Conservation (phyloP, 2,329 filamentous ascomycete species). For the Alternaria viburni region DNA sequence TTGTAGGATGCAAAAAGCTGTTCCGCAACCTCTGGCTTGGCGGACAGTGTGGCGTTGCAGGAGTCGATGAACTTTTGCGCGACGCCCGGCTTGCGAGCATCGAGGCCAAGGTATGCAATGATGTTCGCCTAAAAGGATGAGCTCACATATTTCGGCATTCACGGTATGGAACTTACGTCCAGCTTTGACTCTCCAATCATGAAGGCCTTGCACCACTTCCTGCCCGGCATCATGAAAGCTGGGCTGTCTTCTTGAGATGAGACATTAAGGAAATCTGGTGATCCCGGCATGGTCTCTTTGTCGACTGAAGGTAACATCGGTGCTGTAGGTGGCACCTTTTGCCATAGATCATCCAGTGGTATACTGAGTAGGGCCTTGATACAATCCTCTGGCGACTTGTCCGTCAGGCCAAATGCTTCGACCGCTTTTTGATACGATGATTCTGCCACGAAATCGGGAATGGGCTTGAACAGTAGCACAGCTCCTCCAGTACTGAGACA, state of each 20-base stretch:
- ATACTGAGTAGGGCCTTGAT: conserved; percentile 51
- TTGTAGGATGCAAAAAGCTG: conserved; percentile 50
- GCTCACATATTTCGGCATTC: not conserved
- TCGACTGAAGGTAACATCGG: conserved; percentile 52
- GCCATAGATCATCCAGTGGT: conserved; percentile 51
- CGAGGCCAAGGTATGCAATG: conserved; percentile 31
- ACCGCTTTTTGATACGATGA: conserved; percentile 51
- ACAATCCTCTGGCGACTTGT: conserved; percentile 48
- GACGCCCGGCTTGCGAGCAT: conserved; percentile 36
- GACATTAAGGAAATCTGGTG: conserved; percentile 33
- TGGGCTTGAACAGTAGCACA: conserved; percentile 50
- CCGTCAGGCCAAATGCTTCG: conserved; percentile 49
- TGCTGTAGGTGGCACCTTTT: conserved; percentile 47
- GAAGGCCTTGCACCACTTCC: conserved; percentile 55
- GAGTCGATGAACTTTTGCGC: conserved; percentile 45
- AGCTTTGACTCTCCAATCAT: conserved; percentile 58
- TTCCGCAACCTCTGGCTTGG: conserved; percentile 25
- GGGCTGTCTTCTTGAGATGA: conserved; percentile 32
- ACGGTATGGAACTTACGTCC: conserved; percentile 46
- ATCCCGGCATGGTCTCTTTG: conserved; percentile 49
- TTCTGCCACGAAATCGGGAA: conserved; percentile 51
- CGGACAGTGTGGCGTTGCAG: conserved; percentile 37
- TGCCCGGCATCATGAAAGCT: conserved; percentile 45
- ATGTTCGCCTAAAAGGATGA: conserved; percentile 30
- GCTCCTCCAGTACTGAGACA: conserved; percentile 52